Conservation (phyloP, 352 stramenopile species). For the Globisporangium spiculum region DNA sequence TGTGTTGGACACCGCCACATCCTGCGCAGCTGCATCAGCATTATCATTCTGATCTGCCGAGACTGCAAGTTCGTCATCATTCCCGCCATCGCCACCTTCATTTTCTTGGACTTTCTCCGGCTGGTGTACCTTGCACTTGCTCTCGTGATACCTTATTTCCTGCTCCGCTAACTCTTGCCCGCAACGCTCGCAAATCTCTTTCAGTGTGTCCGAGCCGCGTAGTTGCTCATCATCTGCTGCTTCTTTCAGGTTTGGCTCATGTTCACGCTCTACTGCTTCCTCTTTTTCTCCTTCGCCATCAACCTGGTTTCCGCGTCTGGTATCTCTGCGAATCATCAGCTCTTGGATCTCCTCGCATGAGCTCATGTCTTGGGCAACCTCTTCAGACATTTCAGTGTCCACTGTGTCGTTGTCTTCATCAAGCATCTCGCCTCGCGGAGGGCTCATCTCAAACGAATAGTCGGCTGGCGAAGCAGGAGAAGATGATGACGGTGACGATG, state of each 20-base stretch:
- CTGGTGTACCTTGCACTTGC: neutral
- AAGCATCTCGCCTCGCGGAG: neutral
- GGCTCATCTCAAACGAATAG: neutral
- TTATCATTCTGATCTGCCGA: neutral
- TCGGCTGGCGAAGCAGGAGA: neutral
- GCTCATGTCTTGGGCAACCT: neutral
- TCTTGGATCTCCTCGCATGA: neutral
- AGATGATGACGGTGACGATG: neutral
- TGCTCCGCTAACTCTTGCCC: neutral
- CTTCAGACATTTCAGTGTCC: neutral
- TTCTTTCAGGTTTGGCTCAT: neutral
- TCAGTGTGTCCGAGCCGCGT: neutral
- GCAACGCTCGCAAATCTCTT: constrained; percentile 2
- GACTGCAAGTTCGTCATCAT: neutral
- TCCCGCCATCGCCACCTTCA: neutral
- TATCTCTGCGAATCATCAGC: neutral
- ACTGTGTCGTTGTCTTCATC: neutral
- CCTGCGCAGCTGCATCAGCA: neutral
- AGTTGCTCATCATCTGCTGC: neutral
- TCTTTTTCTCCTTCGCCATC: neutral
- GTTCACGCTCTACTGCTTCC: neutral
- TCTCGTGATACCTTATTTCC: neutral
- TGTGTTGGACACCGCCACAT: neutral
- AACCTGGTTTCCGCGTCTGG: neutral
- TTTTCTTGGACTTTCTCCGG: neutral